phyloP scores from a whole-genome alignment of 2,329 filamentous ascomycete species.

The Aureobasidium sp. region DNA sequence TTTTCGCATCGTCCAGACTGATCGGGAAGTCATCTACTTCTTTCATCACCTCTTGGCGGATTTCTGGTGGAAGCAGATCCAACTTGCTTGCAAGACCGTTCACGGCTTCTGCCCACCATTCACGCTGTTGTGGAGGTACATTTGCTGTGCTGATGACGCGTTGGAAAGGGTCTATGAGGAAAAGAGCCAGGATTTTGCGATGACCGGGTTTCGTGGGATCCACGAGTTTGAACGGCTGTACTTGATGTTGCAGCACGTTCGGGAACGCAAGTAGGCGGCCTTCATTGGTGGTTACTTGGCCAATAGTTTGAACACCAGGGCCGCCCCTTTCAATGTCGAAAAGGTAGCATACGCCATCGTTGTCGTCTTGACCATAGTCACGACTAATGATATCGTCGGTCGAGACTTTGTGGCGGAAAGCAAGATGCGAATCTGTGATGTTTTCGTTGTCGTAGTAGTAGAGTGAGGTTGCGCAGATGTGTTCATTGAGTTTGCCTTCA shows the following conservation, averaged over 20 bases:
- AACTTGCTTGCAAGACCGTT: constrained; percentile 12
- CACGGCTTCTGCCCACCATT: constrained; percentile 34
- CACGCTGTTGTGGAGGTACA: constrained; percentile 42
- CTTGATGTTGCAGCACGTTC: constrained; percentile 44
- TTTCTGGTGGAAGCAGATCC: constrained; percentile 24
- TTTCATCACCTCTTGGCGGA: constrained; percentile 25
- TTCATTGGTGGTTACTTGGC: constrained; percentile 40
- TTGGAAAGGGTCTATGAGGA: constrained; percentile 49
- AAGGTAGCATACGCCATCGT: constrained; percentile 17
- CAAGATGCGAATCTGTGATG: constrained; percentile 45
- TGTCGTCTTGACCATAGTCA: constrained; percentile 1
- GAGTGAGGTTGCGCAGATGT: constrained; percentile 56
- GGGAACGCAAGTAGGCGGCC: constrained; percentile 50
- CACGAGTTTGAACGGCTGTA: constrained; percentile 43
- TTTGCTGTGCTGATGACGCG: constrained; percentile 46
- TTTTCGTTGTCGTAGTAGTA: constrained; percentile 58
- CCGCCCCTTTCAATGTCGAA: constrained; percentile 35
- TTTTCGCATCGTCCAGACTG: constrained; percentile 25
- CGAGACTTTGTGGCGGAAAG: constrained; percentile 38
- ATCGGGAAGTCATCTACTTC: constrained; percentile 26
- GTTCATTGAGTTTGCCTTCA: constrained; percentile 50
- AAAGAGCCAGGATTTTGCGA: constrained; percentile 51
- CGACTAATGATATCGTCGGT: constrained; percentile 24
- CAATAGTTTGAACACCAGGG: constrained; percentile 30
- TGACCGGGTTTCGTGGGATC: constrained; percentile 48